A percentile compares a stretch with the other conserved stretches of the same genome.
Evolutionary conservation across 2,329 filamentous ascomycete genomes (phyloP).

Genomic region (Didymella sp.): DNA sequence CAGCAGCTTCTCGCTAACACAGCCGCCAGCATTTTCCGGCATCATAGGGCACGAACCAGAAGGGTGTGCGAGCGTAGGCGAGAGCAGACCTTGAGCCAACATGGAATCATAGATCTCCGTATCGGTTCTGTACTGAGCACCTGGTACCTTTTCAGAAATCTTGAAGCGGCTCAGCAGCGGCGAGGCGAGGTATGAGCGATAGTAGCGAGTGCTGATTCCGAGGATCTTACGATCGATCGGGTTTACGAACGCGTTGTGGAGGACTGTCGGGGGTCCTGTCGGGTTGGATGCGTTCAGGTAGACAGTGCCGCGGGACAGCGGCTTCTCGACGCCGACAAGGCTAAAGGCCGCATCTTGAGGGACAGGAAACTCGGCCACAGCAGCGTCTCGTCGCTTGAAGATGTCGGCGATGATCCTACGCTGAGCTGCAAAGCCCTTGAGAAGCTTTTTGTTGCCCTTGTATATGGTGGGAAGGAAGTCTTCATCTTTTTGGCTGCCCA

Average conservation of each 20-base stretch:
- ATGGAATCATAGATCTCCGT: slow-evolving; percentile 30
- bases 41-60: slow-evolving; percentile 41
- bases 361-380: slow-evolving; percentile 36
- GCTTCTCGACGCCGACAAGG: slow-evolving; percentile 43
- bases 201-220: slow-evolving; percentile 14
- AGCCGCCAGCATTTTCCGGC: slow-evolving; percentile 32
- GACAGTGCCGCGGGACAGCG: slow-evolving; percentile 44
- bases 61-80: slow-evolving; percentile 40
- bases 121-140: slow-evolving; percentile 33
- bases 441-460: slow-evolving; percentile 27
- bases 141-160: slow-evolving; percentile 32
- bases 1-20: slow-evolving; percentile 34
- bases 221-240: slow-evolving; percentile 38
- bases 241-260: slow-evolving; percentile 39
- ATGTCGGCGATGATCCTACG: slow-evolving; percentile 28
- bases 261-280: slow-evolving; percentile 32
- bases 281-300: slow-evolving; percentile 42
- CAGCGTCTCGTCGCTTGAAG: slow-evolving; percentile 32
- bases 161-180: slow-evolving; percentile 29
- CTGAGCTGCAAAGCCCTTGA: slow-evolving; percentile 32
- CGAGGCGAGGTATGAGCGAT: slow-evolving; percentile 1
- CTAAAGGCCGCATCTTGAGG: slow-evolving; percentile 47
- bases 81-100: slow-evolving; percentile 25
- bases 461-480: slow-evolving; percentile 35
- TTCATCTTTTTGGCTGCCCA: slow-evolving; percentile 32